Evolutionary conservation across 2,329 filamentous ascomycete species (phyloP).

Genomic region (Beauveria rudraprayagi): DNA sequence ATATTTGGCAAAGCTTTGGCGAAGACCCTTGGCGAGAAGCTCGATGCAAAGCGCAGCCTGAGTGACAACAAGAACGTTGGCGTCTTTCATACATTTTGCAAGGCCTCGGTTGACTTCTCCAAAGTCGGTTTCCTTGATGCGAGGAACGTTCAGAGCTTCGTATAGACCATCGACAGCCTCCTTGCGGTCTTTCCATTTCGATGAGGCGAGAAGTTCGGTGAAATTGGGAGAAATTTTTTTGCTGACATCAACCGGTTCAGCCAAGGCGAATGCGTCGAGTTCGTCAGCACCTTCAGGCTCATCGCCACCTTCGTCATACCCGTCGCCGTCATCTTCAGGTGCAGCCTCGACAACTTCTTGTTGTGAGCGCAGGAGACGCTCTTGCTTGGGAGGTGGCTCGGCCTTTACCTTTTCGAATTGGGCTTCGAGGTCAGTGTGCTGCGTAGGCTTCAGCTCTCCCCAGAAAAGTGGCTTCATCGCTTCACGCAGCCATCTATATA

Average conservation of each 20-base stretch:
- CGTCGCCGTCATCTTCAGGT: conserved; percentile 46
- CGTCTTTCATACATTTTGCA: conserved; percentile 98
- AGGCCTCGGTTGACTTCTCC: conserved; percentile 74
- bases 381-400: conserved; percentile 81
- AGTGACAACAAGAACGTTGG: conserved; percentile 90
- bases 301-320: conserved; percentile 49
- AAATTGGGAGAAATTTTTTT: conserved; percentile 77
- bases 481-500: conserved; percentile 94
- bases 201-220: conserved; percentile 72
- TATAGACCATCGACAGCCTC: conserved; percentile 82
- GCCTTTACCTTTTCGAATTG: conserved; percentile 90
- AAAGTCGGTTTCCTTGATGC: conserved; percentile 86
- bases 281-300: conserved; percentile 52
- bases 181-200: conserved; percentile 98
- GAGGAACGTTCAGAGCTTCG: conserved; percentile 69
- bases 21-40: conserved; percentile 75
- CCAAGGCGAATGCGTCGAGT: conserved; percentile 72
- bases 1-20: conserved; percentile 71
- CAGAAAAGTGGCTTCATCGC: conserved; percentile 99
- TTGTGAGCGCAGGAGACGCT: conserved; percentile 79
- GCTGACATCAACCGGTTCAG: conserved; percentile 80
- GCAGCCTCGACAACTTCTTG: conserved; percentile 74
- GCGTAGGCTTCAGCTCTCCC: conserved; percentile 88
- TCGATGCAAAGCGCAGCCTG: conserved; percentile 92
- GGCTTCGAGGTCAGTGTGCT: conserved; percentile 88